Percentiles rank a stretch among this genome's conserved stretches.
phyloP scores from a whole-genome alignment of 805 yeast genomes.

The Wickerhamomyces tratensis region DNA sequence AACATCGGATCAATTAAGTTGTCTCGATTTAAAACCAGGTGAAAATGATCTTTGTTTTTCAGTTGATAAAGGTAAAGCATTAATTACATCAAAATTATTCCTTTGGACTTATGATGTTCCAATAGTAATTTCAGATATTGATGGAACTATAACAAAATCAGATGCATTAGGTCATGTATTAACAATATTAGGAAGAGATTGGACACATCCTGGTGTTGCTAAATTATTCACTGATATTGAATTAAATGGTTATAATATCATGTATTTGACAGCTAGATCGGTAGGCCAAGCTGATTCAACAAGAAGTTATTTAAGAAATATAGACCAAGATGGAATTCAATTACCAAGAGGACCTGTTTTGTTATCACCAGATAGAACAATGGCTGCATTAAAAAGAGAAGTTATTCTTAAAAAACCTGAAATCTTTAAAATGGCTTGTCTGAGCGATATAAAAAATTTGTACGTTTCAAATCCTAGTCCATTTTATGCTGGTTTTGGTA shows the following conservation, averaged over 20 bases:
- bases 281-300: conserved; percentile 95
- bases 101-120: conserved; percentile 82
- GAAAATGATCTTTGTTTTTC: conserved; percentile 70
- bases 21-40: conserved; percentile 67
- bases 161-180: conserved; percentile 96
- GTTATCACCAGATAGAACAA: conserved; percentile 89
- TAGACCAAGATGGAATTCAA: conserved; percentile 63
- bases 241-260: conserved; percentile 82
- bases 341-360: conserved; percentile 92
- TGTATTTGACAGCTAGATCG: conserved; percentile 90
- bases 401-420: conserved; percentile 93
- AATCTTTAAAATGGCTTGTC: conserved; percentile 96
- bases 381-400: conserved; percentile 89
- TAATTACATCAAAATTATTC: conserved; percentile 61
- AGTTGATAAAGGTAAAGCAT: conserved; percentile 76
- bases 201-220: conserved; percentile 98
- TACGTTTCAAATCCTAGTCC: conserved; percentile 65
- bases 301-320: conserved; percentile 67
- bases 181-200: conserved; percentile 89
- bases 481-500: conserved; percentile 96
- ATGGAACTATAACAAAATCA: conserved; percentile 95
- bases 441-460: conserved; percentile 72
- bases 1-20: conserved; percentile 80
- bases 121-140: conserved; percentile 93
- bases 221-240: conserved; percentile 79